phyloP scores from a whole-genome alignment of 768 basidiomycete species.

The Suillus cothurnatus region DNA sequence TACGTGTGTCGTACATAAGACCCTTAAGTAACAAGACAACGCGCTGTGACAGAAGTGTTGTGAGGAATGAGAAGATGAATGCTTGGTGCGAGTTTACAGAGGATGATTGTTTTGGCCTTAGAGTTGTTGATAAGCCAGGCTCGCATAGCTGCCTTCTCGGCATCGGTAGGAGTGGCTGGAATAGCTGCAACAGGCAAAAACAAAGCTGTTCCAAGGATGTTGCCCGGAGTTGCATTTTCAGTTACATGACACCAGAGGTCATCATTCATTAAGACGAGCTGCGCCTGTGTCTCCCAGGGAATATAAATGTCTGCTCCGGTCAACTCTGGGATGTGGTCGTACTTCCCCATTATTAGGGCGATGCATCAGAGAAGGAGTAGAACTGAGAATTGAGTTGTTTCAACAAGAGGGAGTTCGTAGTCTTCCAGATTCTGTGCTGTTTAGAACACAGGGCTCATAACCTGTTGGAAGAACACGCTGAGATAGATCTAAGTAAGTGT shows the following conservation, averaged over 20 bases:
- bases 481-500: too few relatives aligned
- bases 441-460: not conserved
- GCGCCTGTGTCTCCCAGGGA: slow-evolving; percentile 4
- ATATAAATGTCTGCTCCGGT: not conserved
- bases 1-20: too few relatives aligned
- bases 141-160: slow-evolving; percentile 7
- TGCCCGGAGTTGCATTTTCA: not conserved
- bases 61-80: not conserved
- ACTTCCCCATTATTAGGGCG: slow-evolving; percentile 8
- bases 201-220: not conserved
- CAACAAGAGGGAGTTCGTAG: not conserved
- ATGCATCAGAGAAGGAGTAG: not conserved
- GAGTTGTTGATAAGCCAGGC: not conserved
- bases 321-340: slow-evolving; percentile 16
- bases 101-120: not conserved
- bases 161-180: not conserved
- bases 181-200: not conserved
- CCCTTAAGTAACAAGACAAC: too few relatives aligned
- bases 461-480: not conserved
- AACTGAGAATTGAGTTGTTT: not conserved
- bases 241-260: slow-evolving; percentile 11
- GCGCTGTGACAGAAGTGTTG: not conserved
- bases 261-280: not conserved
- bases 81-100: not conserved
- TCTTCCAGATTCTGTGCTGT: not conserved